Conservation (phyloP, 2,329 filamentous ascomycete genomes). For the Verticillium klebahnii region DNA sequence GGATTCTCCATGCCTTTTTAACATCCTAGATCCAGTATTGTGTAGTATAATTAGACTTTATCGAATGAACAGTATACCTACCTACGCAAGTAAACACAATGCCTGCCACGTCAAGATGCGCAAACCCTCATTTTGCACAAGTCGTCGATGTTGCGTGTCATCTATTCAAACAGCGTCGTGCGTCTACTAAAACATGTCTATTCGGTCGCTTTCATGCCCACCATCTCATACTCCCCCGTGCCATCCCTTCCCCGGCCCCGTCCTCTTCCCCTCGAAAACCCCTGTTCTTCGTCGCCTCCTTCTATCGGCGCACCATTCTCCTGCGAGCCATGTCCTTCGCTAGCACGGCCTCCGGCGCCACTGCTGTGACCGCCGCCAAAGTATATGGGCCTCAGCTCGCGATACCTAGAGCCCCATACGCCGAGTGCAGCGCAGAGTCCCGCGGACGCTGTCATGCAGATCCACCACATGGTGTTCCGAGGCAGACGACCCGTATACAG, state of each 20-base stretch:
- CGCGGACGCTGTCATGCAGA: conserved; percentile 44
- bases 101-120: no score
- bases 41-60: not conserved
- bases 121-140: no score
- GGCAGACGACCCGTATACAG: conserved; percentile 77
- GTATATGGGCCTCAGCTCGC: conserved; percentile 82
- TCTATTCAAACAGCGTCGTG: not conserved
- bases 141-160: not conserved
- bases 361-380: conserved; percentile 55
- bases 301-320: conserved; percentile 12
- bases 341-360: conserved; percentile 8
- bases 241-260: conserved; percentile 50
- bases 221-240: conserved; percentile 63
- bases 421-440: conserved; percentile 55
- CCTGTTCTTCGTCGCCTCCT: conserved; percentile 31
- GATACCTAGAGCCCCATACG: conserved; percentile 87
- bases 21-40: not conserved
- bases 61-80: no score
- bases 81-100: no score
- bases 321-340: conserved; percentile 13
- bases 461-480: conserved; percentile 83
- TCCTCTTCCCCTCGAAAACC: conserved; percentile 44
- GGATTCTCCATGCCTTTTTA: no score
- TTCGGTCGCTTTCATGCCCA: conserved; percentile 35
- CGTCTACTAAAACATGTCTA: not conserved